phyloP scores from a whole-genome alignment of 345 rosid species.

The Erodium maritimum region DNA sequence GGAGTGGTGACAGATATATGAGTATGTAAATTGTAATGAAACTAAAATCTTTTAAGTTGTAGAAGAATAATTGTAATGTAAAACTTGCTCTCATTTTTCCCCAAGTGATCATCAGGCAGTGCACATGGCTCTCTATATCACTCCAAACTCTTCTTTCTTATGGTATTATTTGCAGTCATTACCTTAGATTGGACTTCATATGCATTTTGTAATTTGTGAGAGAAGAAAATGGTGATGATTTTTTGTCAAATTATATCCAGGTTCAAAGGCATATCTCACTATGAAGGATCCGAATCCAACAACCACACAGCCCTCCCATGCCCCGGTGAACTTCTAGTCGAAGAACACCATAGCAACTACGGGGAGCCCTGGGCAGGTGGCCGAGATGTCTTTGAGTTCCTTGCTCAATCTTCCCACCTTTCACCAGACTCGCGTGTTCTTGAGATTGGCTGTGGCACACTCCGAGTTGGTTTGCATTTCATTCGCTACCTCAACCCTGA shows the following conservation, averaged over 20 bases:
- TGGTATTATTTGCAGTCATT: not conserved
- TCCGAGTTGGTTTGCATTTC: constrained; percentile 34
- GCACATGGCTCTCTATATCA: not conserved
- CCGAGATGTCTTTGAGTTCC: constrained; percentile 35
- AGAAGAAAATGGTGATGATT: too few relatives aligned
- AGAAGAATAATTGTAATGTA: too few relatives aligned
- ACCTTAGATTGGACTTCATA: not conserved
- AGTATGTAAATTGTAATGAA: too few relatives aligned
- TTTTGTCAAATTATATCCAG: too few relatives aligned
- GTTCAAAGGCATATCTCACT: constrained; percentile 60
- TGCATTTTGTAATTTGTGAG: not conserved
- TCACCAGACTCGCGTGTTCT: constrained; percentile 52
- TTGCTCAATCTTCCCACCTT: constrained; percentile 44
- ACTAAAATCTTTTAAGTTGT: too few relatives aligned
- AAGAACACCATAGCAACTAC: constrained; percentile 41
- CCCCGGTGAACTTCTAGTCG: constrained; percentile 85
- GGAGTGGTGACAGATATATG: not conserved
- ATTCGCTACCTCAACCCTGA: constrained; percentile 25
- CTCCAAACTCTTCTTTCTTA: not conserved
- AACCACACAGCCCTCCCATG: constrained; percentile 44
- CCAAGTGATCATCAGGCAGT: not conserved
- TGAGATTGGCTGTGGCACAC: constrained; percentile 94
- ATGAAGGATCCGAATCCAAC: constrained; percentile 39
- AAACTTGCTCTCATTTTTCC: not conserved
- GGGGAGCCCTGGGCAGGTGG: too few relatives aligned